A percentile compares a stretch with the other conserved stretches of the same genome.
These are phyloP conservation scores for Podila minutissima DNA, from an alignment of 192 early-diverging fungal species.

Conservation along the genomic window DNA sequence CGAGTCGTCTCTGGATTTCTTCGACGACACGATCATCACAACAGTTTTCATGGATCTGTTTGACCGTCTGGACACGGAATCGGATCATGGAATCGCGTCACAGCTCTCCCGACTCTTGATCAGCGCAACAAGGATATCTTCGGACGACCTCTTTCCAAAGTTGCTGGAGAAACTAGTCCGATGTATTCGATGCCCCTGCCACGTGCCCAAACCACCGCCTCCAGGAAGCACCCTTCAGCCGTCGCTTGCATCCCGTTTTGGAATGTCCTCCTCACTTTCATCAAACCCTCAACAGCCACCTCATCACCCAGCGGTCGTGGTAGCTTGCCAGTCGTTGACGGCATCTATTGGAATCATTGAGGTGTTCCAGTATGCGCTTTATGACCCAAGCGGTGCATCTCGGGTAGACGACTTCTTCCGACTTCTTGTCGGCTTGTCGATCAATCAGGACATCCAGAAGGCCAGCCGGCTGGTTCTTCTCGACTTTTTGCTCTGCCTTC, in stretches of 20 bases:
- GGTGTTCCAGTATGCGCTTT: slow-evolving; percentile 59
- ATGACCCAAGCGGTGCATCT: slow-evolving; percentile 36
- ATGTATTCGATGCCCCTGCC: slow-evolving; percentile 54
- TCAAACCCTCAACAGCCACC: slow-evolving; percentile 5
- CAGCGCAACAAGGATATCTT: slow-evolving; percentile 32
- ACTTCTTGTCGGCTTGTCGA: slow-evolving; percentile 54
- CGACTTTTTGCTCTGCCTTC: slow-evolving; percentile 60
- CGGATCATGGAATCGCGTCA: slow-evolving; percentile 43
- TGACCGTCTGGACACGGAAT: slow-evolving; percentile 45
- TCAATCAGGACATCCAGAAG: slow-evolving; percentile 46
- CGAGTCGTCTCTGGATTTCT: slow-evolving; percentile 61
- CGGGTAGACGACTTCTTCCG: slow-evolving; percentile 50
- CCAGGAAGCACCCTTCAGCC: slow-evolving; percentile 12
- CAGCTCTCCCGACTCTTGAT: slow-evolving; percentile 54
- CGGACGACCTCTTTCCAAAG: slow-evolving; percentile 39
- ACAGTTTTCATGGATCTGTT: slow-evolving; percentile 60
- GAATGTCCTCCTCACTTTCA: slow-evolving; percentile 42
- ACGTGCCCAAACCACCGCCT: slow-evolving; percentile 17
- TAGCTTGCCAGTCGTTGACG: slow-evolving; percentile 48
- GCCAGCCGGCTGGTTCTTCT: slow-evolving; percentile 58
- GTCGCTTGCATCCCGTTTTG: slow-evolving; percentile 36
- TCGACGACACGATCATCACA: slow-evolving; percentile 52
- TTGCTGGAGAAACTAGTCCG: slow-evolving; percentile 46
- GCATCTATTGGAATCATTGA: slow-evolving; percentile 54
- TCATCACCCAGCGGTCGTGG: neutral